phyloP scores from a whole-genome alignment of 1,284 basidiomycete species.

The Cryptococcus sp. region DNA sequence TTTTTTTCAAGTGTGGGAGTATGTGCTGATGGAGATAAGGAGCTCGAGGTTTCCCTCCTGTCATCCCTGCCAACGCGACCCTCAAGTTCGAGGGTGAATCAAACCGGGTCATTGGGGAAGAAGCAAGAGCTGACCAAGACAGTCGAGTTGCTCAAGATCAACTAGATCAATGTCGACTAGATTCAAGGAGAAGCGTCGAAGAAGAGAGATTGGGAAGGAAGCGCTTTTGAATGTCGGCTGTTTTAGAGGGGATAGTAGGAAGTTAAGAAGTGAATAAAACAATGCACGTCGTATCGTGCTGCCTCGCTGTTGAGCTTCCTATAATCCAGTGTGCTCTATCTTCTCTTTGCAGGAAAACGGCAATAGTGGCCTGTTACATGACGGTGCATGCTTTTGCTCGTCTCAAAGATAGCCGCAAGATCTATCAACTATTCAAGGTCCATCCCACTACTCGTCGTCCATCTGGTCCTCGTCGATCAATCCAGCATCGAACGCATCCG shows the following conservation, averaged over 20 bases:
- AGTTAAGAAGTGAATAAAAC: conserved; percentile 3
- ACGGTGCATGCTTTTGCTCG: background rate
- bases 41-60: conserved; percentile 59
- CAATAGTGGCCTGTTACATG: too few species aligned
- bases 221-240: background rate
- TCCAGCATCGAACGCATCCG: conserved; percentile 78
- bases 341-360: too few species aligned
- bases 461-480: conserved; percentile 67
- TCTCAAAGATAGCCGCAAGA: background rate
- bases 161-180: too few species aligned
- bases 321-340: too few species aligned
- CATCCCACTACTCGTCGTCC: conserved; percentile 12
- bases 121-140: background rate
- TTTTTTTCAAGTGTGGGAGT: too few species aligned
- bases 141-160: conserved; percentile 71
- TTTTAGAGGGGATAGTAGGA: background rate
- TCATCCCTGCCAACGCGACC: conserved; percentile 70
- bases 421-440: too few species aligned
- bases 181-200: too few species aligned
- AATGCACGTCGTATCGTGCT: background rate
- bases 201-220: too few species aligned
- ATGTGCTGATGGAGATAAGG: too few species aligned
- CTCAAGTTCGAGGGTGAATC: conserved; percentile 68
- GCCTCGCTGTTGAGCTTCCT: too few species aligned
- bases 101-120: background rate